Evolutionary conservation across 2,329 filamentous ascomycete genomes (phyloP), one percentile per base, ranked within the genome.

Genomic region (Aspergillus hiratsukae): DNA sequence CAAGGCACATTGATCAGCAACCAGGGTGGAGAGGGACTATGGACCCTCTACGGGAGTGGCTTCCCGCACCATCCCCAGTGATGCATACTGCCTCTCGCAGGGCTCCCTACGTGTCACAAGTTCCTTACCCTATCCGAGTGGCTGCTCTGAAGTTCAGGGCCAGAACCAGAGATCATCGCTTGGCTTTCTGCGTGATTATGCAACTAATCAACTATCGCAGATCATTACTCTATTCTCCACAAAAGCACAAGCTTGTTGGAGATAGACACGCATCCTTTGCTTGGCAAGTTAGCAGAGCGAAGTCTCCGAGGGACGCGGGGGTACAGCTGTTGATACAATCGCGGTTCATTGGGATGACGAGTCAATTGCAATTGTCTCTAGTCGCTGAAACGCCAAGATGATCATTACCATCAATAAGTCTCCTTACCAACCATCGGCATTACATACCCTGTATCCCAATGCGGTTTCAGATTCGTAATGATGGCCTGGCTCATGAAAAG

Each of bases 191-290:
- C 23, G 25, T 7, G 31, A 35, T 5, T 17, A 17, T 29, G 28
- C 31, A 1, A 17, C 31, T 35, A 35, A 4, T 14, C 31, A 1
- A 17, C 31, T 35, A 35, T 10, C 19, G 49, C 51, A 29, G 49
- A 55, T 55, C 49, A 14, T 21, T 43, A 25, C 52, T n/a, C 2
- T 21, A 49, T 52, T 45, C 14, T 46, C 28, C 55, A 31, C 48
- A 5, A 17, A 37, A 17, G 31, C 14, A 37, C 14, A 37, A 48
- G 55, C 52, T 23, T 27, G 17, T 17, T 51, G 48, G 31, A 29
- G 27, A 49, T 31, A 27, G 48, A 49, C 31, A 37, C 31, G 31
- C 31, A 37, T 37, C 31, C 31, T 37, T 31, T 37, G 17, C 31
- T 37, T 37, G 14, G 31, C 31, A 35, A 37, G 5, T 5, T 35